A percentile compares a stretch with the other conserved stretches of the same genome.
These are phyloP conservation scores for Trapa incisa DNA, from an alignment of 345 rosid genomes.

Conservation along the genomic window DNA sequence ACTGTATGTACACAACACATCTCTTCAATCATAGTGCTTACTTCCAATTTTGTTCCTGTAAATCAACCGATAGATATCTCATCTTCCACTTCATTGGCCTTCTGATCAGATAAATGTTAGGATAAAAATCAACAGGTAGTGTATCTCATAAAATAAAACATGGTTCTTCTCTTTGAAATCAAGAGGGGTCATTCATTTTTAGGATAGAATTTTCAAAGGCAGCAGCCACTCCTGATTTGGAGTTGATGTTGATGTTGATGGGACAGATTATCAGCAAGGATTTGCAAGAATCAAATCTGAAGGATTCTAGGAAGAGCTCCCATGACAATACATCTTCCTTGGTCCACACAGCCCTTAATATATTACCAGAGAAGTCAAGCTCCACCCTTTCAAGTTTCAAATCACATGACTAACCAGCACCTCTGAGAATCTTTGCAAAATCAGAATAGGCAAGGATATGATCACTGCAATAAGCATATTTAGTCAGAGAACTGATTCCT, in stretches of 20 bases:
- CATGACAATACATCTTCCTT: conserved; percentile 2
- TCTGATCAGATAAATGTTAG: no score
- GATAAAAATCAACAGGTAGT: no score
- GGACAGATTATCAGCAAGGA: conserved; percentile 8
- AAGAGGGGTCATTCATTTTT: no score
- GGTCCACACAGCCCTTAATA: background rate
- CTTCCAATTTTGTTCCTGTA: conserved; percentile 9
- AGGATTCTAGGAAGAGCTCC: conserved; percentile 7
- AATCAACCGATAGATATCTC: background rate
- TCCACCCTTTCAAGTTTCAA: background rate
- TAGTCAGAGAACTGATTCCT: background rate
- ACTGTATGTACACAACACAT: no score
- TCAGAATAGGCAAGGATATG: background rate
- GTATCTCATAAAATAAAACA: no score
- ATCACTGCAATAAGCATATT: background rate
- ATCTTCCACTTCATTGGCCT: no score
- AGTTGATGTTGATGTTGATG: conserved; percentile 1
- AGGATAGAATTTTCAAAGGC: no score
- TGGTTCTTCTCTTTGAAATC: no score
- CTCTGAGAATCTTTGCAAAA: conserved; percentile 1
- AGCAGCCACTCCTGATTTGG: background rate
- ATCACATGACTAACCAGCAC: background rate
- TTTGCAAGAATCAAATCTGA: conserved; percentile 5
- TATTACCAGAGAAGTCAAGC: background rate
- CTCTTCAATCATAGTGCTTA: background rate